These are phyloP conservation scores for Blechomonas ayalai DNA, from an alignment of 208 protist genomes.

Conservation along the genomic window DNA sequence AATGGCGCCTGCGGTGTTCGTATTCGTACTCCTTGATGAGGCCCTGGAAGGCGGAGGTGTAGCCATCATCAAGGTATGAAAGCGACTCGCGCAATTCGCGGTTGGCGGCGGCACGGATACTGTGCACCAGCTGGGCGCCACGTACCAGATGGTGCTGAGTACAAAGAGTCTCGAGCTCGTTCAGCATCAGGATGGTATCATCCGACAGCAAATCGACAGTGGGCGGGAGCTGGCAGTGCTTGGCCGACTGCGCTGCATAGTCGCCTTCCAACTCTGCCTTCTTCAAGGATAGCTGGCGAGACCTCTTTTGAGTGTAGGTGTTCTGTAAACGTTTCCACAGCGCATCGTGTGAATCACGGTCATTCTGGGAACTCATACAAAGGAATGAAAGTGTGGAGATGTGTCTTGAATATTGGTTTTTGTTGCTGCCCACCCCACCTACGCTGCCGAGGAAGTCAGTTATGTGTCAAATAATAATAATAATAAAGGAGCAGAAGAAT, in stretches of 20 bases:
- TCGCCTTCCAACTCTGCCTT: conserved; percentile 33
- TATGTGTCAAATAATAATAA: too few species aligned
- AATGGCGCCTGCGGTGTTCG: neutral
- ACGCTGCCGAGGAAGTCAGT: too few species aligned
- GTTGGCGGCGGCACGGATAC: conserved; percentile 52
- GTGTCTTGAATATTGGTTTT: too few species aligned
- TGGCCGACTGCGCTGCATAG: conserved; percentile 20
- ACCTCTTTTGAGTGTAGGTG: conserved; percentile 39
- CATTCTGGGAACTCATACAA: too few species aligned
- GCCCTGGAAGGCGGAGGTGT: conserved; percentile 63
- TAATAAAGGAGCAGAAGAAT: too few species aligned
- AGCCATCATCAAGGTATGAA: conserved; percentile 59
- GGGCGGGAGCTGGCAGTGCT: conserved; percentile 36
- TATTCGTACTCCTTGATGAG: conserved; percentile 20
- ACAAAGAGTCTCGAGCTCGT: conserved; percentile 44
- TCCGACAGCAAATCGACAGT: conserved; percentile 67
- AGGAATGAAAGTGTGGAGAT: too few species aligned
- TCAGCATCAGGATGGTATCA: conserved; percentile 42
- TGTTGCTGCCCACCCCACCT: too few species aligned
- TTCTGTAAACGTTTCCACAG: conserved; percentile 38
- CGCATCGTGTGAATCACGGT: conserved; percentile 8
- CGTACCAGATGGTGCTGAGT: conserved; percentile 13
- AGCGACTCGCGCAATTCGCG: conserved; percentile 56
- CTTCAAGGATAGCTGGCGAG: conserved; percentile 20
- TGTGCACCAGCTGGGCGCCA: conserved; percentile 31